Conservation (phyloP, 768 basidiomycete genomes). For the Tubosaeta sp. region DNA sequence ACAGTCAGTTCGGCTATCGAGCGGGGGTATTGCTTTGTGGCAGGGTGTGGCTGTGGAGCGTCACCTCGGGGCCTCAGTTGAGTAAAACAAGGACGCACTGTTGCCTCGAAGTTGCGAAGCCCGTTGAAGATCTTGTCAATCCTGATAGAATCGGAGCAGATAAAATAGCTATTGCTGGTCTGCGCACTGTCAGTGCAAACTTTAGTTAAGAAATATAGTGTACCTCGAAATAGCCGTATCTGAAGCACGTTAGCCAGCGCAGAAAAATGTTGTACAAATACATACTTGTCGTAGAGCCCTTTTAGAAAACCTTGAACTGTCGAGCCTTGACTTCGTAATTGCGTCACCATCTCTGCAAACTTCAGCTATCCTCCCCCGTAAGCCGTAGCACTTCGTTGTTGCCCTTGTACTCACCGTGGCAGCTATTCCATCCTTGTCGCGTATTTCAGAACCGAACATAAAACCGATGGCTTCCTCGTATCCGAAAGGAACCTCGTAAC, state of each 20-base stretch:
- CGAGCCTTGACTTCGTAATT: conserved; percentile 46
- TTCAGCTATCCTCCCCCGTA: conserved; percentile 39
- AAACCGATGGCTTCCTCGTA: conserved; percentile 94
- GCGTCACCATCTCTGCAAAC: conserved; percentile 64
- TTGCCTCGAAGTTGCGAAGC: conserved; percentile 55
- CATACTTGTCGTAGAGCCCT: conserved; percentile 58
- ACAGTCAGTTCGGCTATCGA: conserved; percentile 58
- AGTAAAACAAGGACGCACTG: conserved; percentile 18
- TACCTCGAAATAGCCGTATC: conserved; percentile 79
- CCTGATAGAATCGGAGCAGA: conserved; percentile 62
- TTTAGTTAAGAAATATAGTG: background rate
- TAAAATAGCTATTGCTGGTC: conserved; percentile 82
- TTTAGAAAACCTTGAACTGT: conserved; percentile 56
- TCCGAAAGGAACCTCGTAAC: conserved; percentile 73
- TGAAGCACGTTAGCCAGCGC: conserved; percentile 22
- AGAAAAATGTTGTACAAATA: background rate
- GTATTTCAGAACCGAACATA: conserved; percentile 76
- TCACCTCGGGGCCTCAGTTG: background rate
- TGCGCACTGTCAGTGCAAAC: conserved; percentile 23
- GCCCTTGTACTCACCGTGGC: conserved; percentile 52
- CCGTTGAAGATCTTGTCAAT: conserved; percentile 66
- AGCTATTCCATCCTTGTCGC: conserved; percentile 86
- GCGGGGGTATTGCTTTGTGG: conserved; percentile 48
- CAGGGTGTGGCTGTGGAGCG: conserved; percentile 15
- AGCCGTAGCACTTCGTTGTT: background rate